Evolutionary conservation across 371 early-diverging fungal species (phyloP).

Genomic region (Lichtheimia ornata): DNA sequence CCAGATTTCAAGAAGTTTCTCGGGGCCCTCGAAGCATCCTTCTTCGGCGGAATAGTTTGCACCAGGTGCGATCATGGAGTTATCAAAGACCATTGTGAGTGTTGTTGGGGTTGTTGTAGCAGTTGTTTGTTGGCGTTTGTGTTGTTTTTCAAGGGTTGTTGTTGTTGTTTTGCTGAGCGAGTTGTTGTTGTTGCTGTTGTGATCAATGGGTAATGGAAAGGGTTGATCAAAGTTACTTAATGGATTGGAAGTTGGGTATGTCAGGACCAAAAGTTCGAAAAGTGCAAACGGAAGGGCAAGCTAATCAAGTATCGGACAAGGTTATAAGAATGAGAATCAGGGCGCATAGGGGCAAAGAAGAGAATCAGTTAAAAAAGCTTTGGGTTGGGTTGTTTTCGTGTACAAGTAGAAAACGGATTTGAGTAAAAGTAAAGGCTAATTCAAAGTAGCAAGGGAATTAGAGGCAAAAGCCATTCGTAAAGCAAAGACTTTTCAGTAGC

Average conservation of each 20-base stretch:
- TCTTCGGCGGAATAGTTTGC: constrained; percentile 45
- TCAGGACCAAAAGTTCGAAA: constrained; percentile 54
- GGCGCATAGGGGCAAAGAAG: constrained; percentile 33
- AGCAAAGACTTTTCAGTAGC: not conserved
- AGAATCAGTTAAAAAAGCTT: not conserved
- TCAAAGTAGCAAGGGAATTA: not conserved
- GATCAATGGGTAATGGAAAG: not conserved
- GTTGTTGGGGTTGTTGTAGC: not conserved
- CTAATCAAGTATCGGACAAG: constrained; percentile 44
- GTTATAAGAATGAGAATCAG: constrained; percentile 38
- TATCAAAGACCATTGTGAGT: constrained; percentile 16
- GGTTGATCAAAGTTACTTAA: too few relatives aligned
- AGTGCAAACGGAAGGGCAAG: constrained; percentile 53
- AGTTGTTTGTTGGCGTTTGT: constrained; percentile 3
- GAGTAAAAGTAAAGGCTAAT: not conserved
- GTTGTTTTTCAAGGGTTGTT: not conserved
- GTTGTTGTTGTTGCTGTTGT: not conserved
- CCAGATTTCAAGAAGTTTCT: constrained; percentile 91
- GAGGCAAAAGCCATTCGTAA: not conserved
- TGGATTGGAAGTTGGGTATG: constrained; percentile 22
- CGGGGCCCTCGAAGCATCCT: constrained; percentile 87
- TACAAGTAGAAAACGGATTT: constrained; percentile 1
- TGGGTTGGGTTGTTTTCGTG: too few relatives aligned
- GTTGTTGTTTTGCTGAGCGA: constrained; percentile 2
- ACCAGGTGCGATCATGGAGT: constrained; percentile 11